These are phyloP conservation scores for Pseudoscleropodium purum DNA, from an alignment of 225 moss, liverwort and hornwort genomes.

Conservation along the genomic window DNA sequence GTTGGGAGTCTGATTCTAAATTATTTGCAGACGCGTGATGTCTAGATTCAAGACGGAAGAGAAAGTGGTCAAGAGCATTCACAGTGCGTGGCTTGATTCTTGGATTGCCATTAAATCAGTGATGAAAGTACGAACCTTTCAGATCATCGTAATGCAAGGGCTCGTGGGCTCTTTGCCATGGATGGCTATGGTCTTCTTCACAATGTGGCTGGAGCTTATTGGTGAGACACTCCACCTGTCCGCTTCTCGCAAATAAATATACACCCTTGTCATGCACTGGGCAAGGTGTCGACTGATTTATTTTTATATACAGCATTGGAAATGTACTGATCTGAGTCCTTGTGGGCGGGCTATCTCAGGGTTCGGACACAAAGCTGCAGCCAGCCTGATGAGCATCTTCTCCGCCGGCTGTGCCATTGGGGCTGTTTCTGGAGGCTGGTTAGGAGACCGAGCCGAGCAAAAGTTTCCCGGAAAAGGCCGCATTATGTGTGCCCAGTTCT, in stretches of 20 bases:
- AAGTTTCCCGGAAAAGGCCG: constrained; percentile 74
- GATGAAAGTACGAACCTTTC: constrained; percentile 75
- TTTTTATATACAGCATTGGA: neutral
- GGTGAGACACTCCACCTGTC: constrained; percentile 29
- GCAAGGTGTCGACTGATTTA: neutral
- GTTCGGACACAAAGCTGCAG: constrained; percentile 87
- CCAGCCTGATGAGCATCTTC: constrained; percentile 85
- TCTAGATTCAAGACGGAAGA: constrained; percentile 37
- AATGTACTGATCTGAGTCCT: neutral
- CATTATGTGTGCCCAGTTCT: constrained; percentile 88
- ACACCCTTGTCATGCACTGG: neutral
- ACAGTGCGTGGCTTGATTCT: constrained; percentile 73
- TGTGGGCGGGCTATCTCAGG: constrained; percentile 12
- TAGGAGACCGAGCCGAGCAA: constrained; percentile 70
- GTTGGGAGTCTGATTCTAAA: neutral
- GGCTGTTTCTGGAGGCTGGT: constrained; percentile 82
- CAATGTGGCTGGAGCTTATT: constrained; percentile 96
- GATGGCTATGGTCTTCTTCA: constrained; percentile 98
- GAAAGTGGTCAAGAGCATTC: constrained; percentile 54
- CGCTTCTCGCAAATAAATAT: neutral
- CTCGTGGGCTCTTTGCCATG: constrained; percentile 96
- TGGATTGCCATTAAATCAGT: constrained; percentile 80
- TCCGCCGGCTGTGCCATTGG: constrained; percentile 74
- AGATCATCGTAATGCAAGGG: constrained; percentile 83
- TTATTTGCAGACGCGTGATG: constrained; percentile 18